Evolutionary conservation across 768 basidiomycete species (phyloP), one percentile per base, ranked within the genome.

Genomic region (Boletus tomentosulus): DNA sequence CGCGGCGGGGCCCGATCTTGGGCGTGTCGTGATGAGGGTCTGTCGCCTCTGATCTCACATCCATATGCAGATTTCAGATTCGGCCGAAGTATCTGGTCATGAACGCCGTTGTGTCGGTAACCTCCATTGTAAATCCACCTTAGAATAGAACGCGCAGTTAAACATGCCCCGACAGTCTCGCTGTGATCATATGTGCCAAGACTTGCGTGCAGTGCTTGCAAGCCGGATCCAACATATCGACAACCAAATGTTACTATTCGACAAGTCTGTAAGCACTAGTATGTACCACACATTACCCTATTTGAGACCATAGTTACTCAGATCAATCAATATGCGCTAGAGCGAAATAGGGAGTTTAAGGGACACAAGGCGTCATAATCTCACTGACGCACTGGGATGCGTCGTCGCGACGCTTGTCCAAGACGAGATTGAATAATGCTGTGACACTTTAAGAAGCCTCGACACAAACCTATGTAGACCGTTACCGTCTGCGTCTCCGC

Each of bases 401-500:
- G n/a, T 22, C 37, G 16, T 38, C 38, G 19, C 38, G 19, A 24
- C 22, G 39, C 39, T 24, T 22, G 35, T 35, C 19, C 38, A 6
- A 39, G 25, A 15, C 42, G 3, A 44, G 42, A 15, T 25, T 25
- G 24, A 42, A 25, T 24, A 41, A 41, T 16, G 39, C 39, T 41
- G 22, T 41, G 39, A 41, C 39, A 38, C 38, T 9, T 10, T n/a
- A 7, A n/a, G 38, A 19, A 15, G 11, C 37, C 37, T 38, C 39
- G 39, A 41, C 39, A 41, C 19, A 11, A 41, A 41, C 25, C 10
- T 28, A 19, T 19, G 19, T 19, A 31, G 22, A 30, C 33, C 3
- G n/a, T 50, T 45, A 65, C 30, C 43, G 24, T n/a, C 46, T 58
- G 34, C 41, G 37, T 43, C 38, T 57, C 13, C 45, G 51, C 3